phyloP scores from a whole-genome alignment of 495 filamentous ascomycete species.

The Penicillium argentinense region DNA sequence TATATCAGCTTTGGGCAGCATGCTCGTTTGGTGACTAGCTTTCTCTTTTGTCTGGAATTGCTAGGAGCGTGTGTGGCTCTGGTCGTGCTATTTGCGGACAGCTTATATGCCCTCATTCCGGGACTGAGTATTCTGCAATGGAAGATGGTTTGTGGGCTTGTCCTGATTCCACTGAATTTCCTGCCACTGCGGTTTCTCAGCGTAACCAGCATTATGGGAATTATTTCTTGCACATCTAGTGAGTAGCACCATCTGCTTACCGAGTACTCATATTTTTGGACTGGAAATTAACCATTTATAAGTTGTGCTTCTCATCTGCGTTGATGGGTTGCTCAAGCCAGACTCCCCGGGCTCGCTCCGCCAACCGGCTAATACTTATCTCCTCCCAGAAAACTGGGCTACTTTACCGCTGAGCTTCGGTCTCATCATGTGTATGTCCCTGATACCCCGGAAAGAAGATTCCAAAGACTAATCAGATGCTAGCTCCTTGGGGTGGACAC shows the following conservation, averaged over 20 bases:
- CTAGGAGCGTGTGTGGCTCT: slow-evolving; percentile 87
- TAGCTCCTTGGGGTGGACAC: slow-evolving; percentile 91
- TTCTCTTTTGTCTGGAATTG: slow-evolving; percentile 87
- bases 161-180: slow-evolving; percentile 83
- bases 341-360: slow-evolving; percentile 78
- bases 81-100: slow-evolving; percentile 91
- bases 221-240: slow-evolving; percentile 85
- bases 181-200: slow-evolving; percentile 81
- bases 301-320: slow-evolving; percentile 79
- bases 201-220: slow-evolving; percentile 87
- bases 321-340: slow-evolving; percentile 84
- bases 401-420: slow-evolving; percentile 91
- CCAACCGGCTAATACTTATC: slow-evolving; percentile 70
- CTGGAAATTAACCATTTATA: background rate
- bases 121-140: slow-evolving; percentile 68
- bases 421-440: slow-evolving; percentile 77
- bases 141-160: slow-evolving; percentile 83
- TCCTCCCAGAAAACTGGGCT: slow-evolving; percentile 83
- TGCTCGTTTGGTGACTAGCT: slow-evolving; percentile 74
- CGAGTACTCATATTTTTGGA: too few relatives aligned
- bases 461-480: slow-evolving; percentile 4
- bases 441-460: background rate
- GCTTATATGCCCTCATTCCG: slow-evolving; percentile 76
- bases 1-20: slow-evolving; percentile 87
- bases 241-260: too few relatives aligned